Evolutionary conservation across 331 rosid species (phyloP).

Genomic region (Acacia concinna): DNA sequence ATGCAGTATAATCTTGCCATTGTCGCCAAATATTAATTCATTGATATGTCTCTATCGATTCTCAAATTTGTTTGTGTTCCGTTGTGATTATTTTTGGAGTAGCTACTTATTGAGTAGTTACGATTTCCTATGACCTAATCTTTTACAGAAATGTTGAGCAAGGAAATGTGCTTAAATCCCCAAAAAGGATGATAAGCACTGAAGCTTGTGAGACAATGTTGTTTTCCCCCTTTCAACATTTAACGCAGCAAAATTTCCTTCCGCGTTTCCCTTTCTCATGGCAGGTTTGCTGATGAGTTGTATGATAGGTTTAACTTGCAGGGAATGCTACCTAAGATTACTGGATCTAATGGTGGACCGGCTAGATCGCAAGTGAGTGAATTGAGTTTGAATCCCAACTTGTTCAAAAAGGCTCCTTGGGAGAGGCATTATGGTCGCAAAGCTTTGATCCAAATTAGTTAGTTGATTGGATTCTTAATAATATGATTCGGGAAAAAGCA

Average conservation of each 20-base stretch:
- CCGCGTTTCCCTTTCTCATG: background rate
- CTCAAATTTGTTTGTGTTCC: background rate
- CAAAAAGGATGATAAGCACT: constrained; percentile 6
- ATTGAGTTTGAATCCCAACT: too few species aligned
- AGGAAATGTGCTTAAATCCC: constrained; percentile 11
- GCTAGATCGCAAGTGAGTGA: too few species aligned
- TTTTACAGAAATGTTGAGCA: constrained; percentile 12
- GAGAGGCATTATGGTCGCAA: too few species aligned
- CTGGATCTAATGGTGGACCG: too few species aligned
- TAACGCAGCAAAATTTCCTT: background rate
- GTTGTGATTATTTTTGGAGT: background rate
- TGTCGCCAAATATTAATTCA: background rate
- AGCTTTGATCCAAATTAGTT: too few species aligned
- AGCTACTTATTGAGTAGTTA: background rate
- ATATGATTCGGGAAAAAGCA: too few species aligned
- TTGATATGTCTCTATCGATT: background rate
- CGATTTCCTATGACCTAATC: constrained; percentile 15
- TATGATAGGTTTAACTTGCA: background rate
- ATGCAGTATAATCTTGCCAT: background rate
- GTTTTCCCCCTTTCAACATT: background rate
- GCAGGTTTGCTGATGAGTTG: background rate
- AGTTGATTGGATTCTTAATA: too few species aligned
- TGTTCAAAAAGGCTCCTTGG: too few species aligned
- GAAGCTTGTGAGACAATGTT: constrained; percentile 12
- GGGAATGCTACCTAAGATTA: background rate